Conservation (phyloP, 257 asterid genomes). For the Cruciata laevipes region DNA sequence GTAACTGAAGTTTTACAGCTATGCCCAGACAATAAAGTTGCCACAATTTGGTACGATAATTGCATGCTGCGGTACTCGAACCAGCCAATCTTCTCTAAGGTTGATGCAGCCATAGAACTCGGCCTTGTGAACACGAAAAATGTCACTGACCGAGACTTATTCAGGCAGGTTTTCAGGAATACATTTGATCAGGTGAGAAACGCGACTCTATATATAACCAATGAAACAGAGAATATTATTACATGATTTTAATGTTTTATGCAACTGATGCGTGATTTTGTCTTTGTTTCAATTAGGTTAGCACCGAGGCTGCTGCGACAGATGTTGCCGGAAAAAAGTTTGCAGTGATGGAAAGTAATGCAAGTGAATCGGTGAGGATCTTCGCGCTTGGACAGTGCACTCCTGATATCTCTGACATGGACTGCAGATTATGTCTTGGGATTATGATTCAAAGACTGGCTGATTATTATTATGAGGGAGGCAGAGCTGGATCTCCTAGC, state of each 20-base stretch:
- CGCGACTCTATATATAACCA: too few relatives aligned
- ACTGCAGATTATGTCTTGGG: slow-evolving; percentile 10
- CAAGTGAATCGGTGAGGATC: background rate
- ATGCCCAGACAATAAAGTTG: background rate
- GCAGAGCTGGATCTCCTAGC: background rate
- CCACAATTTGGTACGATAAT: background rate
- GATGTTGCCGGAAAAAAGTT: slow-evolving; percentile 6
- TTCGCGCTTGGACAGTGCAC: slow-evolving; percentile 22
- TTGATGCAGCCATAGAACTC: background rate
- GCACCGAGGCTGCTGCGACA: background rate
- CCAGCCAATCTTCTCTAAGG: background rate
- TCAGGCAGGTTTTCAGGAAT: background rate
- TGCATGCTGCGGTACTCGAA: slow-evolving; percentile 16
- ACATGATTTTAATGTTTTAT: too few relatives aligned
- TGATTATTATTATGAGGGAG: background rate
- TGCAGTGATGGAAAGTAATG: slow-evolving; percentile 3
- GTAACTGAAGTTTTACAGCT: background rate
- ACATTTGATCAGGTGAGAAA: background rate
- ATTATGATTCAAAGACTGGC: background rate
- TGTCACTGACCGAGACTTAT: background rate
- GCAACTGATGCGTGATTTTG: too few relatives aligned
- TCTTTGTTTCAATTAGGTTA: background rate
- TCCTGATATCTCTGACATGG: slow-evolving; percentile 14
- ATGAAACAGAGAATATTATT: too few relatives aligned
- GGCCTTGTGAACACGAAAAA: too few relatives aligned